phyloP scores from a whole-genome alignment of 2,329 filamentous ascomycete species.

The Verticillium tricorpus region DNA sequence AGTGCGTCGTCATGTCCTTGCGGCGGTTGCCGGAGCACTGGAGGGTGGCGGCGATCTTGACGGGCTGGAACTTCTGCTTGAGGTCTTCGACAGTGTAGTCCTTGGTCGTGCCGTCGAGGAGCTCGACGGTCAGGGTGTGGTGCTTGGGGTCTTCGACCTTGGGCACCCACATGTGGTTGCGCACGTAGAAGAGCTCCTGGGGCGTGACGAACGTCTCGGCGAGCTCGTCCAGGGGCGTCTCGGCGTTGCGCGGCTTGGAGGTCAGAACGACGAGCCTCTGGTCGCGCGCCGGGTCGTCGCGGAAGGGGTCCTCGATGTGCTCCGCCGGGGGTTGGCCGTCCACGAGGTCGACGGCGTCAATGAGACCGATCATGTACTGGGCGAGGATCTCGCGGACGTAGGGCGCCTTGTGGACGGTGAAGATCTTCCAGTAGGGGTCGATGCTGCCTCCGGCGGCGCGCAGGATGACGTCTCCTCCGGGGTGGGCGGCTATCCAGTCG shows the following conservation, averaged over 20 bases:
- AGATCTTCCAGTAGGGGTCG: conserved; percentile 67
- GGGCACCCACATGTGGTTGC: conserved; percentile 63
- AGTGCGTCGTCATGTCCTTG: conserved; percentile 50
- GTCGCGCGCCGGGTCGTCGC: conserved; percentile 48
- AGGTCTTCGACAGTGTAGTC: conserved; percentile 52
- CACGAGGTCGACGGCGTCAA: conserved; percentile 55
- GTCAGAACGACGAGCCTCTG: conserved; percentile 46
- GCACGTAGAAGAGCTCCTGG: conserved; percentile 28
- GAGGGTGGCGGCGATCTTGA: conserved; percentile 49
- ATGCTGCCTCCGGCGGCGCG: conserved; percentile 60
- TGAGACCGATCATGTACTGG: conserved; percentile 59
- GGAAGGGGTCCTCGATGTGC: conserved; percentile 57
- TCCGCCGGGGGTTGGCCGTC: conserved; percentile 49
- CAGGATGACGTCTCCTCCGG: conserved; percentile 64
- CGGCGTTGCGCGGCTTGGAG: conserved; percentile 55
- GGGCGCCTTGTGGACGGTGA: conserved; percentile 61
- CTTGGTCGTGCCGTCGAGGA: conserved; percentile 48
- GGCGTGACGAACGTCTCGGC: conserved; percentile 48
- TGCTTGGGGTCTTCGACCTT: conserved; percentile 31
- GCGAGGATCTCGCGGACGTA: conserved; percentile 62
- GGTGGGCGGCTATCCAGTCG: conserved; percentile 61
- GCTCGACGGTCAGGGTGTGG: conserved; percentile 48
- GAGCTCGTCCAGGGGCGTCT: conserved; percentile 48
- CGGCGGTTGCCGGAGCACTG: conserved; percentile 60
- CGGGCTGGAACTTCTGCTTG: conserved; percentile 43